phyloP scores from a whole-genome alignment of 495 filamentous ascomycete genomes.

The Penicillium flavigenum region DNA sequence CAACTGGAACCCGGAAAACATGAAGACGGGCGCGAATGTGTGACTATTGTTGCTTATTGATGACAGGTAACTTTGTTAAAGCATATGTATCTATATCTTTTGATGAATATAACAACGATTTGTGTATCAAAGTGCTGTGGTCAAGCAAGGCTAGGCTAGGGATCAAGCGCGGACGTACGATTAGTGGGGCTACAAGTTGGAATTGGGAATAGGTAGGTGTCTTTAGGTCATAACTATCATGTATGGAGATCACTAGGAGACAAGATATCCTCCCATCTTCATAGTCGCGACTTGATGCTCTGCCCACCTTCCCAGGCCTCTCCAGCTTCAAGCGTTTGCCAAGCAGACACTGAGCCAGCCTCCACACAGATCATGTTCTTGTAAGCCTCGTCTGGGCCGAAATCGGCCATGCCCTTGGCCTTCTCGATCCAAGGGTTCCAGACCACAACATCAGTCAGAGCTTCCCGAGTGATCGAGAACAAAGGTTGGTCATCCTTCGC shows the following conservation, averaged over 20 bases:
- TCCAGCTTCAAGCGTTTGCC: slow-evolving; percentile 79
- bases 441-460: slow-evolving; percentile 80
- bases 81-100: slow-evolving; percentile 5
- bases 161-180: not conserved
- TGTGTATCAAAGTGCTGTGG: not conserved
- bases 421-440: slow-evolving; percentile 98
- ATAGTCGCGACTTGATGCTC: slow-evolving; percentile 55
- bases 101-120: not conserved
- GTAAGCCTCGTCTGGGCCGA: slow-evolving; percentile 83
- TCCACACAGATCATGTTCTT: slow-evolving; percentile 94
- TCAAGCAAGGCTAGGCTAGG: not conserved
- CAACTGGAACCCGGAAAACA: not conserved
- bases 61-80: not conserved
- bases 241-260: not conserved
- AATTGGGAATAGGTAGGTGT: slow-evolving; percentile 10
- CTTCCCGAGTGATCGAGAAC: slow-evolving; percentile 75
- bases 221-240: slow-evolving; percentile 25
- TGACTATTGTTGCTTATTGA: not conserved
- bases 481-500: slow-evolving; percentile 57
- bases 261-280: not conserved
- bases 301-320: slow-evolving; percentile 90
- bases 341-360: slow-evolving; percentile 76
- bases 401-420: slow-evolving; percentile 78
- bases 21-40: not conserved
- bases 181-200: slow-evolving; percentile 7